Percentiles rank a stretch among this genome's conserved stretches.
Conservation (phyloP, 768 basidiomycete genomes). For the Rhizopogon vesiculosus region DNA sequence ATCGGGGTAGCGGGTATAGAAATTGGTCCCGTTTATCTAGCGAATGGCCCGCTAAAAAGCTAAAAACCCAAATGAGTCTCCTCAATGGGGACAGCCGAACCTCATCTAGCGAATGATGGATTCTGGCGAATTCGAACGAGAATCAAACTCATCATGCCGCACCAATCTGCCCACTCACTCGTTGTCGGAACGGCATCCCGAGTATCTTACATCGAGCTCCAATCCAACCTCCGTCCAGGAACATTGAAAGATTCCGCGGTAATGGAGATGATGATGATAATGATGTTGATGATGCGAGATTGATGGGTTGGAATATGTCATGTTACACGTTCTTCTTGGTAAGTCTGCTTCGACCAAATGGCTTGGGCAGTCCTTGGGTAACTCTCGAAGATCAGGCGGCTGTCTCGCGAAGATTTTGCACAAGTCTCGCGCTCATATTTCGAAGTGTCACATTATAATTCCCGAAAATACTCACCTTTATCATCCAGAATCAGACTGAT, state of each 20-base stretch:
- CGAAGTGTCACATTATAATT: constrained; percentile 14
- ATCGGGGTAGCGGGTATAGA: constrained; percentile 13
- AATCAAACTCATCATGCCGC: constrained; percentile 13
- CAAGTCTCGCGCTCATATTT: constrained; percentile 18
- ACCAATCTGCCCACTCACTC: constrained; percentile 11
- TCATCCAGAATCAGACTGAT: constrained; percentile 19
- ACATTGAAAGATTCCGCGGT: background rate
- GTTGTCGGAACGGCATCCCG: constrained; percentile 20
- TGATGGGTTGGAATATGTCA: background rate
- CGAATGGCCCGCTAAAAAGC: constrained; percentile 24
- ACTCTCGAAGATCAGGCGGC: background rate
- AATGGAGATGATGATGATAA: too few species aligned
- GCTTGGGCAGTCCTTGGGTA: background rate
- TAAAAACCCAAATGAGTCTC: constrained; percentile 31
- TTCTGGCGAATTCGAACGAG: constrained; percentile 13
- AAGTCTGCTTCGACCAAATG: background rate
- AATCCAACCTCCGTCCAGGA: background rate
- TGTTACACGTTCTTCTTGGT: background rate
- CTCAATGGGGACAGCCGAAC: constrained; percentile 17
- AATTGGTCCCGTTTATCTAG: constrained; percentile 14
- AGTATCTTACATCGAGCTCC: constrained; percentile 5
- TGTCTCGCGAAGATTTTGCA: constrained; percentile 6
- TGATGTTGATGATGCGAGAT: background rate
- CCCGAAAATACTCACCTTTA: constrained; percentile 13
- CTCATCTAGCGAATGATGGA: constrained; percentile 11